Conservation (phyloP, 192 early-diverging fungal species). For the Gonapodya prolifera region DNA sequence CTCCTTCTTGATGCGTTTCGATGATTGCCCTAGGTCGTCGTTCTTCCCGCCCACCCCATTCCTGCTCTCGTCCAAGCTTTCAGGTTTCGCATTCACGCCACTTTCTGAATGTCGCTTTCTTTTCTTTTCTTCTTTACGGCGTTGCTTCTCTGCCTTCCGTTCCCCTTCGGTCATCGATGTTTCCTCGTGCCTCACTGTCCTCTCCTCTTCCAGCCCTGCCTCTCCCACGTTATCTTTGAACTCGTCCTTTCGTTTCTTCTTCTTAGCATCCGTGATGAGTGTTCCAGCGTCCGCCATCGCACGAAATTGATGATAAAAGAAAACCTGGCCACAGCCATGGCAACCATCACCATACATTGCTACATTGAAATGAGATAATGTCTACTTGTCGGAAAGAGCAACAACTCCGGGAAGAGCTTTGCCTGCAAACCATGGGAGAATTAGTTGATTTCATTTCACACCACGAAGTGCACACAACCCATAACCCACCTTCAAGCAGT, state of each 20-base stretch:
- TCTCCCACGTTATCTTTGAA: neutral
- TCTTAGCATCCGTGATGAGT: neutral
- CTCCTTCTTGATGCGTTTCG: neutral
- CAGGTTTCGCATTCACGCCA: neutral
- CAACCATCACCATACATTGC: no score
- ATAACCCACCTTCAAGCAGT: conserved; percentile 63
- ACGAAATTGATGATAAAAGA: no score
- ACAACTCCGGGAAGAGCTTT: conserved; percentile 59
- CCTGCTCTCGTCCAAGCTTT: neutral
- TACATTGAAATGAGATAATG: neutral
- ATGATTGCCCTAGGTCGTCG: no score
- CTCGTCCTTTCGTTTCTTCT: neutral
- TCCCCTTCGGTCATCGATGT: neutral
- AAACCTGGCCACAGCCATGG: no score
- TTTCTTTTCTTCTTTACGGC: neutral
- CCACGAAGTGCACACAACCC: no score
- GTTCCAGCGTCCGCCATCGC: neutral
- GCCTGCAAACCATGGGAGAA: no score
- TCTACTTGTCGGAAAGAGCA: conserved; percentile 25
- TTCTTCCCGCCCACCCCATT: neutral
- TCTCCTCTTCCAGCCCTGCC: neutral
- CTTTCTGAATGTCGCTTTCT: neutral
- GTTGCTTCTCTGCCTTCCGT: neutral
- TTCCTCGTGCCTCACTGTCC: neutral
- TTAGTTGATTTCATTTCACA: no score